Percentiles rank a stretch among this genome's conserved stretches.
phyloP scores from a whole-genome alignment of 352 stramenopile genomes.

The Halophytophthora batemanensis region DNA sequence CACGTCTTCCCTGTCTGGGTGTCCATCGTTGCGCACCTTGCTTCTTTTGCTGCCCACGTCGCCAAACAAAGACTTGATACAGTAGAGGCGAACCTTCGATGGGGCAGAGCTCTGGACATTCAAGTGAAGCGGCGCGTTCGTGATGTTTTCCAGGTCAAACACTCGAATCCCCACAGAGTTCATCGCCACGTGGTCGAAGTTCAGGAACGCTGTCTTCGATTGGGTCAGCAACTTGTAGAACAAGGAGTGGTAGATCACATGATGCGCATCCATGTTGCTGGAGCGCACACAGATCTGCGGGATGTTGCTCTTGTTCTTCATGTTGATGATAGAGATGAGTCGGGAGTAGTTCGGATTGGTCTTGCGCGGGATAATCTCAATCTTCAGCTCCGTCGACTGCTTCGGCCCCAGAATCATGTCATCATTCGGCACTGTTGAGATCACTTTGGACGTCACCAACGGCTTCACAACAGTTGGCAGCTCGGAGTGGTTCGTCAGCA shows the following conservation, averaged over 20 bases:
- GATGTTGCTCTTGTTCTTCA: slow-evolving; percentile 86
- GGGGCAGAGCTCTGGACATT: slow-evolving; percentile 77
- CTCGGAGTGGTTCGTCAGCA: slow-evolving; percentile 89
- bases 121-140: slow-evolving; percentile 72
- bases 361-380: slow-evolving; percentile 89
- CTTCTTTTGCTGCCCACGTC: slow-evolving; percentile 20
- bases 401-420: slow-evolving; percentile 85
- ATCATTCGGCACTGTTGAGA: slow-evolving; percentile 87
- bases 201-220: slow-evolving; percentile 82
- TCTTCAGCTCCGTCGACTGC: slow-evolving; percentile 84
- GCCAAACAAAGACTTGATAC: slow-evolving; percentile 46
- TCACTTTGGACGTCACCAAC: slow-evolving; percentile 86
- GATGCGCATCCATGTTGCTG: slow-evolving; percentile 90
- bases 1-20: slow-evolving; percentile 9
- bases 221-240: slow-evolving; percentile 89
- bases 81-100: slow-evolving; percentile 72
- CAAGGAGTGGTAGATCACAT: slow-evolving; percentile 89
- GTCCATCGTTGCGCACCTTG: slow-evolving; percentile 12
- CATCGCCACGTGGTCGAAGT: slow-evolving; percentile 84
- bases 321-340: slow-evolving; percentile 84
- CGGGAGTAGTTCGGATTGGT: slow-evolving; percentile 88
- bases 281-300: slow-evolving; percentile 85
- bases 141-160: slow-evolving; percentile 89
- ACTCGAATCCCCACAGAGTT: slow-evolving; percentile 86
- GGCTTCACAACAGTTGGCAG: slow-evolving; percentile 84